Conservation (phyloP, 1,139 yeast species). For the Sporopachydermia cereana region DNA sequence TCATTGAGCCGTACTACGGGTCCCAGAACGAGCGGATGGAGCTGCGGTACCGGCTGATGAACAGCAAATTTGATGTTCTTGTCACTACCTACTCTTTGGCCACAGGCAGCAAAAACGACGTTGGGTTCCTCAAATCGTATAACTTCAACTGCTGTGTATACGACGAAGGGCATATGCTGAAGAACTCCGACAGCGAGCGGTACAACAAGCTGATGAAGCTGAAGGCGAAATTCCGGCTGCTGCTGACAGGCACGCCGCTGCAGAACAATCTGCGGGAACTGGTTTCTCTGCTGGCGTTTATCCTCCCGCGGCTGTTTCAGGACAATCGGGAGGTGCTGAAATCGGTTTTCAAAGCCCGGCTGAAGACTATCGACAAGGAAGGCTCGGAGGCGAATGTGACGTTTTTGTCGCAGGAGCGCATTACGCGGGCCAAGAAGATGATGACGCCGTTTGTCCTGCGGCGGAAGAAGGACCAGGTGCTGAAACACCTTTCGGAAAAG, state of each 20-base stretch:
- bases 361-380: slow-evolving; percentile 44
- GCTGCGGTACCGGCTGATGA: slow-evolving; percentile 50
- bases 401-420: slow-evolving; percentile 79
- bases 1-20: slow-evolving; percentile 91
- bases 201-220: slow-evolving; percentile 77
- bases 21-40: slow-evolving; percentile 76
- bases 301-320: slow-evolving; percentile 71
- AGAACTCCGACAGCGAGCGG: slow-evolving; percentile 81
- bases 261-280: slow-evolving; percentile 87
- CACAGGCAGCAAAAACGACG: slow-evolving; percentile 74
- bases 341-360: slow-evolving; percentile 74
- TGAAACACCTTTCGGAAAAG: slow-evolving; percentile 78
- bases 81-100: slow-evolving; percentile 93
- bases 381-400: slow-evolving; percentile 32
- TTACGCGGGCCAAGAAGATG: slow-evolving; percentile 88
- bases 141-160: slow-evolving; percentile 81
- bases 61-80: slow-evolving; percentile 61
- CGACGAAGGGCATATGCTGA: slow-evolving; percentile 96
- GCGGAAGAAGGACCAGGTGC: slow-evolving; percentile 84
- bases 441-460: slow-evolving; percentile 96
- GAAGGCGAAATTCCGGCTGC: slow-evolving; percentile 65
- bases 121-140: slow-evolving; percentile 60
- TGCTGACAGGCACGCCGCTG: slow-evolving; percentile 92
- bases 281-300: slow-evolving; percentile 80
- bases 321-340: slow-evolving; percentile 77